Conservation (phyloP, 345 rosid species). For the Boechera stricta region DNA sequence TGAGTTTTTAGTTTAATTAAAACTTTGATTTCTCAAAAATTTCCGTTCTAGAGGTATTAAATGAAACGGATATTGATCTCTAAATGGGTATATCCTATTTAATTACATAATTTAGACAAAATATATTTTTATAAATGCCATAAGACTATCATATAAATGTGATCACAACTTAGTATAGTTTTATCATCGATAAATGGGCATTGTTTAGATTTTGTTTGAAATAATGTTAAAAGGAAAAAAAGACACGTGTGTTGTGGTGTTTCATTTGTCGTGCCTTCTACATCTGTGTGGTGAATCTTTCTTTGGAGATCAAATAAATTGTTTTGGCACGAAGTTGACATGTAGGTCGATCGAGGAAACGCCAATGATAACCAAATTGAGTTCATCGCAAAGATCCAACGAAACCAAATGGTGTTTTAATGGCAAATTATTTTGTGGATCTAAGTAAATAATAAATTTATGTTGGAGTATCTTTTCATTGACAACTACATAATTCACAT, state of each 20-base stretch:
- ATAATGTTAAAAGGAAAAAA: neutral
- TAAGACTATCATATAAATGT: neutral
- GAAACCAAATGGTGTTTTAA: neutral
- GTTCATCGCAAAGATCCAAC: neutral
- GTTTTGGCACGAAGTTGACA: slow-evolving; percentile 33
- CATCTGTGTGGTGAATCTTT: neutral
- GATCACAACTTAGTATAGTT: neutral
- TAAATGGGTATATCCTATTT: neutral
- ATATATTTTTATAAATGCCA: neutral
- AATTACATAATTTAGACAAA: neutral
- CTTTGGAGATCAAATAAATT: slow-evolving; percentile 6
- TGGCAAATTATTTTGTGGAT: neutral
- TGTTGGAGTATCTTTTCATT: neutral
- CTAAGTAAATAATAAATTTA: neutral
- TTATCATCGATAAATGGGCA: neutral
- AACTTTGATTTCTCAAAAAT: neutral
- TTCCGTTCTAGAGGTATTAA: neutral
- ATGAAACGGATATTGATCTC: neutral
- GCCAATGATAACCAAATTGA: neutral
- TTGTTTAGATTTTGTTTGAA: neutral
- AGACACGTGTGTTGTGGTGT: slow-evolving; percentile 23
- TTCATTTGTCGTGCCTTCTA: neutral
- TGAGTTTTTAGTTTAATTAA: neutral
- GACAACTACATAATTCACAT: neutral
- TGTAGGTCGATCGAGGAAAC: slow-evolving; percentile 3